Conservation (phyloP, 345 rosid species). For the Ceriops decandra region DNA sequence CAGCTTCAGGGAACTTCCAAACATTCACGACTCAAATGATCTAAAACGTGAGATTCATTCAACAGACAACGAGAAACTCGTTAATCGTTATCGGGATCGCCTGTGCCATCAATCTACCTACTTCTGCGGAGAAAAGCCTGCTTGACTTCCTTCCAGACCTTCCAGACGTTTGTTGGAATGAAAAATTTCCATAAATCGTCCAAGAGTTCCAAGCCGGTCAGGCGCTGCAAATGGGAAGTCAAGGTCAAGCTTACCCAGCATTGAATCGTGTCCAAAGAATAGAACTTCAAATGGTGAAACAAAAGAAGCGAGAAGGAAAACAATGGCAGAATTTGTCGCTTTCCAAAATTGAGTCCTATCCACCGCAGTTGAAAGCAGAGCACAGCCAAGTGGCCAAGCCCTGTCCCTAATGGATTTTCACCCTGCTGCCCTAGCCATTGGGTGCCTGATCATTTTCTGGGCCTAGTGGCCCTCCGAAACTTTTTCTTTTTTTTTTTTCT, state of each 20-base stretch:
- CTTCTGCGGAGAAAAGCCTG: conserved; percentile 8
- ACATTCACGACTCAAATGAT: neutral
- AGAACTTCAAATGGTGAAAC: neutral
- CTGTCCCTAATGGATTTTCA: no score
- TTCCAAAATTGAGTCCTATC: no score
- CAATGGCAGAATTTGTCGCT: no score
- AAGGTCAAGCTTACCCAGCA: neutral
- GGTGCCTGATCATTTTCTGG: no score
- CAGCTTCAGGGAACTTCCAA: conserved; percentile 3
- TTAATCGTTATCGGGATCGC: conserved; percentile 10
- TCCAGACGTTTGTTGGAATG: conserved; percentile 7
- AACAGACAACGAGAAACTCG: conserved; percentile 4
- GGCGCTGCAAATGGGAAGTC: conserved; percentile 1
- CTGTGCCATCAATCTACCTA: neutral
- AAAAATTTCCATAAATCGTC: neutral
- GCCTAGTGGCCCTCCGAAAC: no score
- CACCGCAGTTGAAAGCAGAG: no score
- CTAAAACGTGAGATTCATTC: neutral
- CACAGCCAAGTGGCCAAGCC: no score
- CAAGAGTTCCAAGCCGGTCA: neutral
- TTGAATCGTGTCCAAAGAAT: neutral
- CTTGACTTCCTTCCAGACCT: conserved; percentile 15
- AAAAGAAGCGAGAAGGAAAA: no score
- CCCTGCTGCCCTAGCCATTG: no score
- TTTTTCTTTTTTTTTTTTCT: no score